A percentile compares a stretch with the other conserved stretches of the same genome.
Evolutionary conservation across 768 basidiomycete species (phyloP).

Genomic region (Rhizopogon sp.): DNA sequence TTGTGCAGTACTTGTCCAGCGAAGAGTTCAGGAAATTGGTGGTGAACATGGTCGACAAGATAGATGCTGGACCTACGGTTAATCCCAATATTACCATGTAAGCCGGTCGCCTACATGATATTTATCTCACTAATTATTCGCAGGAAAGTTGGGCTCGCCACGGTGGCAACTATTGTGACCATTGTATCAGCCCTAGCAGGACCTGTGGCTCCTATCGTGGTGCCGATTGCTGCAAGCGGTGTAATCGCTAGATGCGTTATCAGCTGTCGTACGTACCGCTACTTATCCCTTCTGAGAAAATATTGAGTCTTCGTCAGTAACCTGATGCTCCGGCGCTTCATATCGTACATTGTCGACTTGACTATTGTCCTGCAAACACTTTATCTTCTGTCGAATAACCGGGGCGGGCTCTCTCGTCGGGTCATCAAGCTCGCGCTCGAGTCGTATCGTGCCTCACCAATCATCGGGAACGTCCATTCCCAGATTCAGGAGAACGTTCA

Average conservation of each 20-base stretch:
- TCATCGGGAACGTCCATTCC: no score
- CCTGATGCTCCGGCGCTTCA: slow-evolving; percentile 11
- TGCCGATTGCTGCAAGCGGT: background rate
- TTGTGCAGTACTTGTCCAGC: background rate
- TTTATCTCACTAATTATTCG: background rate
- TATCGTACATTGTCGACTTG: slow-evolving; percentile 22
- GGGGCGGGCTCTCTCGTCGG: no score
- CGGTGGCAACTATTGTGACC: background rate
- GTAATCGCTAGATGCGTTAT: background rate
- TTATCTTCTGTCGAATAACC: slow-evolving; percentile 1
- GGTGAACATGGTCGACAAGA: background rate
- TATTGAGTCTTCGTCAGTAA: background rate
- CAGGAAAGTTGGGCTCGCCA: background rate
- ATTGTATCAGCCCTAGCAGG: background rate
- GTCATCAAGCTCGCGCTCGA: no score
- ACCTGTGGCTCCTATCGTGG: background rate
- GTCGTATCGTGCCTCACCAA: no score
- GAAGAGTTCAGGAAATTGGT: background rate
- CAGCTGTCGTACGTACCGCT: background rate
- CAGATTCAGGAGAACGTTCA: no score
- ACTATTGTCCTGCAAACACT: slow-evolving; percentile 20
- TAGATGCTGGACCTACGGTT: background rate
- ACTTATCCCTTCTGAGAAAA: background rate
- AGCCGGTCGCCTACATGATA: no score
- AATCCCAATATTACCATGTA: background rate